A percentile compares a stretch with the other conserved stretches of the same genome.
Evolutionary conservation across 2,329 filamentous ascomycete species (phyloP).

Genomic region (Epichloe scottii): DNA sequence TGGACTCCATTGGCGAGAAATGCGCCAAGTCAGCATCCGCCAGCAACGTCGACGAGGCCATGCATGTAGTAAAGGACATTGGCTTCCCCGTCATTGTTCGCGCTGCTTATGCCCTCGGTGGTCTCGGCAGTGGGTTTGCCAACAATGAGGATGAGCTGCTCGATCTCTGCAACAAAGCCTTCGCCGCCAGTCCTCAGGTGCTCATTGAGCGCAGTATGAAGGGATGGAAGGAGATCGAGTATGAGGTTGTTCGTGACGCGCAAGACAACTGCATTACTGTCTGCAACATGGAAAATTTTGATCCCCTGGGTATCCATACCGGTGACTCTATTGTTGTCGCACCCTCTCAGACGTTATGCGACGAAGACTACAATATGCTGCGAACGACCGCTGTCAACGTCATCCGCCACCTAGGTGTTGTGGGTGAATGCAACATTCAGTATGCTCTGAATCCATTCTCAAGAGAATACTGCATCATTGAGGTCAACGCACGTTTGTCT

Average conservation of each 20-base stretch:
- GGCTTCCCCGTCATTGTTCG: conserved; percentile 95
- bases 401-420: conserved; percentile 90
- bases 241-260: conserved; percentile 91
- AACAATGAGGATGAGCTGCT: conserved; percentile 72
- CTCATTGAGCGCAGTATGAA: conserved; percentile 98
- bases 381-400: conserved; percentile 94
- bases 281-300: conserved; percentile 99
- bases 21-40: conserved; percentile 96
- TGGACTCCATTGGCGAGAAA: conserved; percentile 97
- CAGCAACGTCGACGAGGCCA: conserved; percentile 74
- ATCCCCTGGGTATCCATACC: conserved; percentile 93
- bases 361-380: conserved; percentile 99
- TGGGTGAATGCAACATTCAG: conserved; percentile 98
- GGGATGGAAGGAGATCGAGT: conserved; percentile 99
- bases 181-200: conserved; percentile 89
- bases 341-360: conserved; percentile 89
- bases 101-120: conserved; percentile 90
- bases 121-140: conserved; percentile 89
- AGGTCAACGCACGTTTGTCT: conserved; percentile 93
- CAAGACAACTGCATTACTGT: conserved; percentile 98
- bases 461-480: conserved; percentile 95
- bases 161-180: conserved; percentile 86
- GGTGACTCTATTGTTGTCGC: conserved; percentile 97
- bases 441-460: conserved; percentile 95
- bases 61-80: conserved; percentile 79